phyloP scores from a whole-genome alignment of 306 rosid species.

The Boehmeria nivea region DNA sequence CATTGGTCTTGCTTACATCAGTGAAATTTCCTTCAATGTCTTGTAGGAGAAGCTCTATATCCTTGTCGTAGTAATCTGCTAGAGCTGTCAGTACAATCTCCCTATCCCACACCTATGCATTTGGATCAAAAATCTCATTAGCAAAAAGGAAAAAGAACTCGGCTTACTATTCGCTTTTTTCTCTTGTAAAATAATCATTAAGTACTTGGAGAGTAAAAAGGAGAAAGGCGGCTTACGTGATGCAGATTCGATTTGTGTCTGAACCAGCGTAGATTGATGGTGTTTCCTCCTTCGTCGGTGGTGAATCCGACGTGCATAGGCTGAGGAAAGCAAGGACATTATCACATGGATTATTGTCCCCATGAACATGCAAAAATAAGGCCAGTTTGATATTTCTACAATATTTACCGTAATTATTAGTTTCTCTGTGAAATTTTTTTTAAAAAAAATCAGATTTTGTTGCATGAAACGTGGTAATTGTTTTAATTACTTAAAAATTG shows the following conservation, averaged over 20 bases:
- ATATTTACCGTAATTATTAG: no score
- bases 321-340: slow-evolving; percentile 45
- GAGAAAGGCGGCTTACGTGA: no score
- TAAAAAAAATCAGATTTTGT: no score
- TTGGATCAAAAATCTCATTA: background rate
- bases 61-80: slow-evolving; percentile 65
- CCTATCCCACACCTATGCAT: slow-evolving; percentile 80
- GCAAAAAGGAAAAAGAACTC: background rate
- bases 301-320: slow-evolving; percentile 88
- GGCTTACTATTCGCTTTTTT: no score
- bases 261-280: slow-evolving; percentile 73
- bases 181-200: no score
- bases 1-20: slow-evolving; percentile 31
- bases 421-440: no score
- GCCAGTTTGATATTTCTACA: no score
- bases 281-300: slow-evolving; percentile 79
- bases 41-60: slow-evolving; percentile 55
- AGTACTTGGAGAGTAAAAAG: no score
- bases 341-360: background rate
- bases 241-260: slow-evolving; percentile 85
- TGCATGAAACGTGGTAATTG: no score
- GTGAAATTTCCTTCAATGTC: slow-evolving; percentile 72
- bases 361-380: no score
- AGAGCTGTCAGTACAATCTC: slow-evolving; percentile 66
- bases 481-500: no score